These are phyloP conservation scores for Diddensiella caesifluorescens DNA, from an alignment of 805 yeast species.

Conservation along the genomic window DNA sequence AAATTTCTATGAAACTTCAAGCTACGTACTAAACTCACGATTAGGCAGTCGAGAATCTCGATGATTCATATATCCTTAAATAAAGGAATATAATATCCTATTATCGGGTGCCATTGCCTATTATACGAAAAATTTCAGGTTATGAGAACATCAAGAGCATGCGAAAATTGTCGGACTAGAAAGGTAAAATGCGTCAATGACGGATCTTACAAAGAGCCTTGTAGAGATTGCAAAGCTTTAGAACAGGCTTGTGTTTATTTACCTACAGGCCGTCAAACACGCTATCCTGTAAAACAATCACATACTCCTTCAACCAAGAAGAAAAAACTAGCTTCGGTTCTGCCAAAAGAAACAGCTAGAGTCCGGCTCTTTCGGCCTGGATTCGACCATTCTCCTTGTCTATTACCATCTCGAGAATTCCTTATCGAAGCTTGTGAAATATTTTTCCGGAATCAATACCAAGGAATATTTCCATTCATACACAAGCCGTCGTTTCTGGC, in stretches of 20 bases:
- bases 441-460: conserved; percentile 11
- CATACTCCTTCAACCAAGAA: too few species aligned
- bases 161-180: conserved; percentile 12
- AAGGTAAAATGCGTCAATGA: conserved; percentile 13
- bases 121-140: too few species aligned
- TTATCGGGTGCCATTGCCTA: too few species aligned
- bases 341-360: too few species aligned
- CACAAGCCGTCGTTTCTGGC: conserved; percentile 12
- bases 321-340: too few species aligned
- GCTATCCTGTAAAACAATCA: not conserved
- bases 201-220: conserved; percentile 5
- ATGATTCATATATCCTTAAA: too few species aligned
- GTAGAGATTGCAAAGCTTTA: conserved; percentile 7
- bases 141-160: conserved; percentile 14
- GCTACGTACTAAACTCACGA: too few species aligned
- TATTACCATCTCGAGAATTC: conserved; percentile 6
- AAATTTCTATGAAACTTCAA: too few species aligned
- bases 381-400: not conserved
- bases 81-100: too few species aligned
- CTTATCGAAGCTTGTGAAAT: conserved; percentile 6
- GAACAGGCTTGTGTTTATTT: conserved; percentile 6
- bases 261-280: conserved; percentile 11
- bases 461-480: conserved; percentile 13
- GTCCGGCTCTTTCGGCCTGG: too few species aligned
- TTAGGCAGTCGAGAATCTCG: too few species aligned